Evolutionary conservation across 2,329 filamentous ascomycete species (phyloP).

Genomic region (Aspergillus flavus): DNA sequence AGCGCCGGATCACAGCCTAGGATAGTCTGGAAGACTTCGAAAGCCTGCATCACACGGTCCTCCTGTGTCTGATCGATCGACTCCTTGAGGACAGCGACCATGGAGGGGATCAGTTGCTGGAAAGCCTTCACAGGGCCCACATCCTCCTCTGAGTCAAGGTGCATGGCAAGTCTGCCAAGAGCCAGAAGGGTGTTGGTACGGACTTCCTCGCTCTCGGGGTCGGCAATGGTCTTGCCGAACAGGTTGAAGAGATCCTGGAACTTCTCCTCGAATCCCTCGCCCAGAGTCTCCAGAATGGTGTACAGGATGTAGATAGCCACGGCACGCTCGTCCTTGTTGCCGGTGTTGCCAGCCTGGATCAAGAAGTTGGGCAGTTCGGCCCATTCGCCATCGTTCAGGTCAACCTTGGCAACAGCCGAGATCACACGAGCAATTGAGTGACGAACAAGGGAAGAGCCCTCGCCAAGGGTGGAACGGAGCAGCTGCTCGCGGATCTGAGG

Average conservation of each 20-base stretch:
- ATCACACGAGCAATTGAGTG: conserved; percentile 89
- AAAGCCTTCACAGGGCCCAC: conserved; percentile 71
- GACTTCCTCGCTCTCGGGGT: conserved; percentile 88
- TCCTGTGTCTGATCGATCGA: conserved; percentile 80
- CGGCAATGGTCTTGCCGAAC: conserved; percentile 84
- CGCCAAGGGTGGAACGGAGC: conserved; percentile 79
- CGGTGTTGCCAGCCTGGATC: conserved; percentile 75
- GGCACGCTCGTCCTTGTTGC: conserved; percentile 77
- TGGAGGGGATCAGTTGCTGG: conserved; percentile 77
- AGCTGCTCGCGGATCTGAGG: conserved; percentile 77
- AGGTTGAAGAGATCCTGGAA: conserved; percentile 77
- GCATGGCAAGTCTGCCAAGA: conserved; percentile 82
- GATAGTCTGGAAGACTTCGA: conserved; percentile 96
- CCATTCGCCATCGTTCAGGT: conserved; percentile 87
- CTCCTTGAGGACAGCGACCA: conserved; percentile 87
- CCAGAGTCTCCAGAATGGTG: conserved; percentile 85
- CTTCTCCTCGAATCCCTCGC: conserved; percentile 80
- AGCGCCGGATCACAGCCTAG: conserved; percentile 86
- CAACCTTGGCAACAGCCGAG: conserved; percentile 80
- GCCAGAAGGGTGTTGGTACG: conserved; percentile 93
- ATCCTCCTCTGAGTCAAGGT: conserved; percentile 86
- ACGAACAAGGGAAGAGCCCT: conserved; percentile 73
- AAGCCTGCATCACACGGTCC: conserved; percentile 84
- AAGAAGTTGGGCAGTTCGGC: conserved; percentile 76
- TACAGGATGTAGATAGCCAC: conserved; percentile 92